Conservation (phyloP, 1,284 basidiomycete species). For the Leccinum pseudoinsigne region DNA sequence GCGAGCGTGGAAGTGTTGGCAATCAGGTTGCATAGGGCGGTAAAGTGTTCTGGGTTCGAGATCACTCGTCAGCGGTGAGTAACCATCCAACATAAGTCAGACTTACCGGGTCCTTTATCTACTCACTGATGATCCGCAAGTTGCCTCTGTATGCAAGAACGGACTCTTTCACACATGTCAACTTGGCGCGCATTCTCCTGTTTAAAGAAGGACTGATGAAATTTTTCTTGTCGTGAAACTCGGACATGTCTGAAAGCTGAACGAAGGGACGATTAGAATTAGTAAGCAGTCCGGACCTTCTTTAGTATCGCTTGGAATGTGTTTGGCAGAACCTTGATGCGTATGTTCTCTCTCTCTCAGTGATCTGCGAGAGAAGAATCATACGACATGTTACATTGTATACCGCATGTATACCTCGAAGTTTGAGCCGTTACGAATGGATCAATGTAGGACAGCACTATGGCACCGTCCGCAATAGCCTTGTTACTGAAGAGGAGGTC, state of each 20-base stretch:
- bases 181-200: background rate
- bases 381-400: constrained; percentile 27
- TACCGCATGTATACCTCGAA: constrained; percentile 44
- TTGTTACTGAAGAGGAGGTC: constrained; percentile 43
- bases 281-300: background rate
- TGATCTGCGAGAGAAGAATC: constrained; percentile 27
- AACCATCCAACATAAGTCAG: too few relatives aligned
- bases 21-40: constrained; percentile 17
- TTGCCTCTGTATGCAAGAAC: constrained; percentile 20
- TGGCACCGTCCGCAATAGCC: constrained; percentile 54
- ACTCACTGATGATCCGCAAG: constrained; percentile 17
- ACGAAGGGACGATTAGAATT: too few relatives aligned
- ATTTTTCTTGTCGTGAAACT: constrained; percentile 34
- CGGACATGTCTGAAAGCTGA: constrained; percentile 17
- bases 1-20: constrained; percentile 14
- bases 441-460: constrained; percentile 47
- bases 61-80: background rate
- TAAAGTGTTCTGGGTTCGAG: constrained; percentile 7
- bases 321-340: constrained; percentile 17
- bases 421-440: constrained; percentile 46
- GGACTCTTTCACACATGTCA: background rate
- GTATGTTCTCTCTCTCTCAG: background rate
- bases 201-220: constrained; percentile 10
- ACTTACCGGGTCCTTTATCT: constrained; percentile 20
- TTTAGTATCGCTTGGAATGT: constrained; percentile 31